Evolutionary conservation across 768 basidiomycete genomes (phyloP).

Genomic region (Termitomyces sp.): DNA sequence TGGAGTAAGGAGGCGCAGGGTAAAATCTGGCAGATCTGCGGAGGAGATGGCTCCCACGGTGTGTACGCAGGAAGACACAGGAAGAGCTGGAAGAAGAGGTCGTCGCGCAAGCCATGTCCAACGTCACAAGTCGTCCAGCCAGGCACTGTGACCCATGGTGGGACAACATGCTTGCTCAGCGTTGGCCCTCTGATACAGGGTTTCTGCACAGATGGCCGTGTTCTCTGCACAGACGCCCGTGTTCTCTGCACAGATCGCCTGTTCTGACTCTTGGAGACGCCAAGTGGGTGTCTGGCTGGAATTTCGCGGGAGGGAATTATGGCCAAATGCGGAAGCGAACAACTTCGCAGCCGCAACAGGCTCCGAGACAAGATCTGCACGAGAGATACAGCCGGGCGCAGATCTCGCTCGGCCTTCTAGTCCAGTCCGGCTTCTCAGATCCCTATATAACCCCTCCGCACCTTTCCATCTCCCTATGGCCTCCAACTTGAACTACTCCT

Average conservation of each 20-base stretch:
- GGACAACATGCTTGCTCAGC: not conserved
- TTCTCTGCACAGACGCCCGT: too few relatives aligned
- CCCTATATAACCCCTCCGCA: not conserved
- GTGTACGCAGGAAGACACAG: conserved; percentile 17
- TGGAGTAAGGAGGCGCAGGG: conserved; percentile 7
- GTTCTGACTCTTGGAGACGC: too few relatives aligned
- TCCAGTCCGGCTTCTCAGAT: not conserved
- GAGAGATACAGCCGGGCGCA: conserved; percentile 1
- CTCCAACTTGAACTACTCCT: not conserved
- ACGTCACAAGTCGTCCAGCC: not conserved
- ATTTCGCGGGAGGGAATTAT: not conserved
- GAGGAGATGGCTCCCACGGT: conserved; percentile 24
- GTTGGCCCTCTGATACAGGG: not conserved
- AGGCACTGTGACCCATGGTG: not conserved
- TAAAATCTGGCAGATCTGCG: not conserved
- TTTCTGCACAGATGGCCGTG: too few relatives aligned
- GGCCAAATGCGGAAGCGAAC: not conserved
- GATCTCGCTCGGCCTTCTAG: not conserved
- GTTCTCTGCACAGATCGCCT: too few relatives aligned
- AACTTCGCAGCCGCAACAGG: conserved; percentile 4
- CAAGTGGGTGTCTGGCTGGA: too few relatives aligned
- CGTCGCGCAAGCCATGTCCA: conserved; percentile 1
- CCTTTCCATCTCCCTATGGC: not conserved
- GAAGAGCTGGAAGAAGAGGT: conserved; percentile 14
- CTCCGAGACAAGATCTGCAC: conserved; percentile 11